Conservation (phyloP, 768 basidiomycete genomes). For the Leccinum olivaceopallidum region DNA sequence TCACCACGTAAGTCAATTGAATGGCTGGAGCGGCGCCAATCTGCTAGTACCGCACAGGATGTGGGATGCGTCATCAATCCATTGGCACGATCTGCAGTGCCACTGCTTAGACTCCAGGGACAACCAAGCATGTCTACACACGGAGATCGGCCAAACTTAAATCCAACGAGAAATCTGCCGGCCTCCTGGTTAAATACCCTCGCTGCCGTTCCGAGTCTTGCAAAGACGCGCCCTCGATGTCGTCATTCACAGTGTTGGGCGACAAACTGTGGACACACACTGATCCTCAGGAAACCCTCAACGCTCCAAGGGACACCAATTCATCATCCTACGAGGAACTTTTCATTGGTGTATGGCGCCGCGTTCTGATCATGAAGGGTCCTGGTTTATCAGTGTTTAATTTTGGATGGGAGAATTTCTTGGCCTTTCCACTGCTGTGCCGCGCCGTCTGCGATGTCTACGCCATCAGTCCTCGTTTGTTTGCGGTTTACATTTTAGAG, state of each 20-base stretch:
- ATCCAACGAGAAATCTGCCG: background rate
- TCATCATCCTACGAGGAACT: conserved; percentile 12
- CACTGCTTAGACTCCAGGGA: too few species aligned
- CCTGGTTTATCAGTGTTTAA: conserved; percentile 4
- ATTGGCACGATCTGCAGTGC: too few species aligned
- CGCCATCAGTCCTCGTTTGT: conserved; percentile 22
- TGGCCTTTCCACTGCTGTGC: conserved; percentile 5
- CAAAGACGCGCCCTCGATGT: background rate
- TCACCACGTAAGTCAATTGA: background rate
- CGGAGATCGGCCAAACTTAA: too few species aligned
- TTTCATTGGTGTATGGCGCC: conserved; percentile 28
- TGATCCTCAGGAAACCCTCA: background rate
- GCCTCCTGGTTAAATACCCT: background rate
- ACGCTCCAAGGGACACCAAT: background rate
- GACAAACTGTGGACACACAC: background rate
- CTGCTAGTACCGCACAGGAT: too few species aligned
- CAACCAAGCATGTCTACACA: too few species aligned
- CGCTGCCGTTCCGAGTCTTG: background rate
- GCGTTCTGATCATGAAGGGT: conserved; percentile 20
- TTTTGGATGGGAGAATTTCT: conserved; percentile 11
- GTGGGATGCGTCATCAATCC: too few species aligned
- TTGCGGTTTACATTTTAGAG: conserved; percentile 7
- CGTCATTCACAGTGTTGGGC: background rate
- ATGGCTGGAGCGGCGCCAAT: background rate
- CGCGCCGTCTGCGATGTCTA: conserved; percentile 26